A percentile compares a stretch with the other conserved stretches of the same genome.
These are phyloP conservation scores for Cladophialophora yegresii DNA, from an alignment of 2,329 filamentous ascomycete genomes.

Conservation along the genomic window DNA sequence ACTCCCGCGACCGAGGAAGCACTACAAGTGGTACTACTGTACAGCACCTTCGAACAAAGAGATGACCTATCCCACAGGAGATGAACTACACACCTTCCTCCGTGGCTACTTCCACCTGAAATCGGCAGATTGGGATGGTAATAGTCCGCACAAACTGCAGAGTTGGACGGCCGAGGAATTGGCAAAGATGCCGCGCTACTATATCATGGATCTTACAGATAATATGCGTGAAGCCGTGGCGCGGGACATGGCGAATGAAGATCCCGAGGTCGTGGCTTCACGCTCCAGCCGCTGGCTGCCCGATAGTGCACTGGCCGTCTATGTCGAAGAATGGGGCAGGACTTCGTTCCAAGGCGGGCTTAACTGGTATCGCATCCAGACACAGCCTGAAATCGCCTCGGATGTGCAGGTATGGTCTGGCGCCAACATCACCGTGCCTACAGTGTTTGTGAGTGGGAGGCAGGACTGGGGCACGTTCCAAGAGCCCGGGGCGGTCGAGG, in stretches of 20 bases:
- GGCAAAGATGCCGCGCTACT: slow-evolving; percentile 65
- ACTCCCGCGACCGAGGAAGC: slow-evolving; percentile 61
- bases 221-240: slow-evolving; percentile 63
- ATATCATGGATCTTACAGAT: slow-evolving; percentile 62
- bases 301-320: slow-evolving; percentile 60
- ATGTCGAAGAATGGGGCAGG: slow-evolving; percentile 61
- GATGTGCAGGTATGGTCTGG: slow-evolving; percentile 64
- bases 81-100: slow-evolving; percentile 60
- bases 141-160: slow-evolving; percentile 56
- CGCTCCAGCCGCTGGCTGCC: slow-evolving; percentile 55
- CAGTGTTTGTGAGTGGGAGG: slow-evolving; percentile 62
- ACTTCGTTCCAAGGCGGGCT: slow-evolving; percentile 67
- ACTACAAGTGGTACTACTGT: slow-evolving; percentile 66
- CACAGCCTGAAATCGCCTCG: slow-evolving; percentile 50
- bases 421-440: slow-evolving; percentile 62
- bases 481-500: slow-evolving; percentile 64
- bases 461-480: slow-evolving; percentile 70
- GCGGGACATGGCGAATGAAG: slow-evolving; percentile 57
- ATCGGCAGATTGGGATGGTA: slow-evolving; percentile 61
- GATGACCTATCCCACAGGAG: slow-evolving; percentile 45
- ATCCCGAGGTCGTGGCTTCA: slow-evolving; percentile 38
- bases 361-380: slow-evolving; percentile 68
- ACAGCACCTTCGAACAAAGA: slow-evolving; percentile 43
- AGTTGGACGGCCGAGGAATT: slow-evolving; percentile 61
- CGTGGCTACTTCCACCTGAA: slow-evolving; percentile 70